These are phyloP conservation scores for Hypholoma fasciculare DNA, from an alignment of 768 basidiomycete genomes.

Conservation along the genomic window DNA sequence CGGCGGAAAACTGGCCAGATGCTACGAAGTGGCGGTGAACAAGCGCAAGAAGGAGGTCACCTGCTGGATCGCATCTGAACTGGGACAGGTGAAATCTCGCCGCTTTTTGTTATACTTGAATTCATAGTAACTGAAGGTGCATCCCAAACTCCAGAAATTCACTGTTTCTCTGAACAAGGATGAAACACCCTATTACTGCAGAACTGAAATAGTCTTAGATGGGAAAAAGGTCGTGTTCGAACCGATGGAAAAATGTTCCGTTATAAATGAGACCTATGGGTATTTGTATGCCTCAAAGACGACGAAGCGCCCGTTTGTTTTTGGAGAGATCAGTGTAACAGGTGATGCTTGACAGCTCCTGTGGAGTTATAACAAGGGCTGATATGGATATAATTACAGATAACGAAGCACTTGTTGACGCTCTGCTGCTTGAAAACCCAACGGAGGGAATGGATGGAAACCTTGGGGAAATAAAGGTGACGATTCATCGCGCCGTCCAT, in stretches of 20 bases:
- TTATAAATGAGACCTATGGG: background rate
- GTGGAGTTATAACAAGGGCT: background rate
- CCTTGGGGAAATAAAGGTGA: no score
- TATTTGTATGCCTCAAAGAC: background rate
- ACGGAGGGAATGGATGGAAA: no score
- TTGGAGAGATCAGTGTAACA: background rate
- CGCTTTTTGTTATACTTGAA: background rate
- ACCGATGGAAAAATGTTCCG: background rate
- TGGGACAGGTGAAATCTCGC: background rate
- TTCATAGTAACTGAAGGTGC: background rate
- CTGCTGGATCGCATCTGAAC: background rate
- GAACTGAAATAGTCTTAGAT: background rate
- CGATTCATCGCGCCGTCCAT: no score
- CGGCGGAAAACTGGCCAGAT: background rate
- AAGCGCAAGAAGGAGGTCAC: background rate
- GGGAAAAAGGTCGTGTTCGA: background rate
- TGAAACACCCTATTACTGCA: background rate
- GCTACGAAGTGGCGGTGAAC: background rate
- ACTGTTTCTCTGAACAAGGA: background rate
- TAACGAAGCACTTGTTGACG: background rate
- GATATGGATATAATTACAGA: background rate
- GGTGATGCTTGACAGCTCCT: background rate
- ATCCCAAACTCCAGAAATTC: background rate
- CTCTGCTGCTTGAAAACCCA: no score
- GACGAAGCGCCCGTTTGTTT: background rate